Evolutionary conservation across 2,329 filamentous ascomycete genomes (phyloP).

Genomic region (Pestalotiopsis sp.): DNA sequence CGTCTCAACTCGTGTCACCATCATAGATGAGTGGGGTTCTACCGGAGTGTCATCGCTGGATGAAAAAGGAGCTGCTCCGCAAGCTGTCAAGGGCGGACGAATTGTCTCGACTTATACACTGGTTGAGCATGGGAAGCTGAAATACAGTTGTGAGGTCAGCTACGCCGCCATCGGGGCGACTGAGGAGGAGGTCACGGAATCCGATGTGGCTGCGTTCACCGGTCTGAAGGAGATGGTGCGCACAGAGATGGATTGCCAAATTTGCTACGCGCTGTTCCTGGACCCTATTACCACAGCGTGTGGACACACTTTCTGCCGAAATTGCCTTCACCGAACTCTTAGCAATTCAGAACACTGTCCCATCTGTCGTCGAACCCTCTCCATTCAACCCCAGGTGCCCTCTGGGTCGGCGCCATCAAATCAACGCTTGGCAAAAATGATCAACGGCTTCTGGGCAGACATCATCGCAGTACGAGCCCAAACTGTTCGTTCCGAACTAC

Average conservation of each 20-base stretch:
- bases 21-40: slow-evolving; percentile 41
- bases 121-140: slow-evolving; percentile 44
- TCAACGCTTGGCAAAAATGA: slow-evolving; percentile 62
- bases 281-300: slow-evolving; percentile 85
- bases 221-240: slow-evolving; percentile 64
- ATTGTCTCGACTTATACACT: slow-evolving; percentile 70
- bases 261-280: slow-evolving; percentile 81
- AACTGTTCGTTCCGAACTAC: slow-evolving; percentile 60
- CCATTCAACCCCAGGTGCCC: slow-evolving; percentile 48
- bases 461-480: slow-evolving; percentile 61
- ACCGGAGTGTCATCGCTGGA: slow-evolving; percentile 45
- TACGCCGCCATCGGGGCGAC: slow-evolving; percentile 30
- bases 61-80: slow-evolving; percentile 33
- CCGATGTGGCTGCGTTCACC: slow-evolving; percentile 56
- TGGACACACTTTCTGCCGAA: slow-evolving; percentile 87
- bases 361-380: slow-evolving; percentile 71
- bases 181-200: slow-evolving; percentile 30
- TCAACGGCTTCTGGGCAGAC: slow-evolving; percentile 71
- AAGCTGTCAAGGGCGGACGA: slow-evolving; percentile 56
- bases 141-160: slow-evolving; percentile 33
- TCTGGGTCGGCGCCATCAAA: slow-evolving; percentile 58
- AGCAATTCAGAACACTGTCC: slow-evolving; percentile 82
- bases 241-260: slow-evolving; percentile 81
- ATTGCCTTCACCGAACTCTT: slow-evolving; percentile 75
- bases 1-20: slow-evolving; percentile 42